Evolutionary conservation across 768 basidiomycete genomes (phyloP).

Genomic region (Pleurotus citrinopileatus): DNA sequence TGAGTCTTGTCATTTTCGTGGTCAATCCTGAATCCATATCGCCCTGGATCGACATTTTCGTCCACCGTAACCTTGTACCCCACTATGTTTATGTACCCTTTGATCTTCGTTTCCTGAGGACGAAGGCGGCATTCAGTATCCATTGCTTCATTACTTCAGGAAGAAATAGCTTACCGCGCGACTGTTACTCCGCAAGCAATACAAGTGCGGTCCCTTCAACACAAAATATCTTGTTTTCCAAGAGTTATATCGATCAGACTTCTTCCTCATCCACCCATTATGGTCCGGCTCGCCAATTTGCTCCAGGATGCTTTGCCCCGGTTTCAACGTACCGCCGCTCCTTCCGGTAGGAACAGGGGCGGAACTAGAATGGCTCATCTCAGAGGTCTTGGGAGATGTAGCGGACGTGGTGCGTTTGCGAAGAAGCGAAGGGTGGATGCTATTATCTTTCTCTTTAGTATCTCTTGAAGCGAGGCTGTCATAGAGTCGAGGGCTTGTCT

Average conservation of each 20-base stretch:
- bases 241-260: slow-evolving; percentile 85
- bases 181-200: slow-evolving; percentile 77
- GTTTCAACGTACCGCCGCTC: slow-evolving; percentile 38
- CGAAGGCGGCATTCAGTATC: not conserved
- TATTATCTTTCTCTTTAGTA: slow-evolving; percentile 18
- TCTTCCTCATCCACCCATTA: slow-evolving; percentile 94
- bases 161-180: slow-evolving; percentile 39
- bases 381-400: slow-evolving; percentile 18
- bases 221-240: slow-evolving; percentile 95
- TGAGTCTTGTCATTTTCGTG: slow-evolving; percentile 87
- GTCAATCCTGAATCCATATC: slow-evolving; percentile 93
- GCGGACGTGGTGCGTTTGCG: slow-evolving; percentile 55
- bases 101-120: slow-evolving; percentile 84
- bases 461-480: slow-evolving; percentile 5
- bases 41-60: slow-evolving; percentile 87
- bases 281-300: slow-evolving; percentile 92
- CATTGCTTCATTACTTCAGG: no score
- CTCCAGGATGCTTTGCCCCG: slow-evolving; percentile 74
- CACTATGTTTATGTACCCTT: slow-evolving; percentile 89
- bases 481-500: slow-evolving; percentile 11
- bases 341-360: slow-evolving; percentile 12
- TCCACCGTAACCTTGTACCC: slow-evolving; percentile 95
- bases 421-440: slow-evolving; percentile 35
- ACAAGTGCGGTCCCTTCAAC: slow-evolving; percentile 89
- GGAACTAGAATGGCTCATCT: slow-evolving; percentile 10